Evolutionary conservation across 2,329 filamentous ascomycete genomes (phyloP).

Genomic region (Cytospora chrysosperma): DNA sequence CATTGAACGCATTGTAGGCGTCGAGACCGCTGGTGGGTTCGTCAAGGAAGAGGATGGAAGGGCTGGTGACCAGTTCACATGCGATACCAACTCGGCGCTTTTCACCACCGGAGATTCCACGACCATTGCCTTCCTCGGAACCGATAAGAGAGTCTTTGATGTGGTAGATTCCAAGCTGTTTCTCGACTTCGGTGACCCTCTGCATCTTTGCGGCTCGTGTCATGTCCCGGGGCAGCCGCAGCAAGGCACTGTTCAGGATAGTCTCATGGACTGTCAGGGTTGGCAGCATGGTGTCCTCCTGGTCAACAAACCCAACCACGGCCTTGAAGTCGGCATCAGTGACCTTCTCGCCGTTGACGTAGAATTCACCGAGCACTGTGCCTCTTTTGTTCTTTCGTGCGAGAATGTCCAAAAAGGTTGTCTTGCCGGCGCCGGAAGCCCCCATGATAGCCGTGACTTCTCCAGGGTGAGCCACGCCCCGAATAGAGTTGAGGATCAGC

Average conservation of each 20-base stretch:
- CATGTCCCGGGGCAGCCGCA: slow-evolving; percentile 93
- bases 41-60: slow-evolving; percentile 94
- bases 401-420: slow-evolving; percentile 92
- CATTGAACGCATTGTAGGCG: slow-evolving; percentile 97
- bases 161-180: slow-evolving; percentile 89
- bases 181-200: slow-evolving; percentile 87
- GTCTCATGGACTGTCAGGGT: slow-evolving; percentile 98
- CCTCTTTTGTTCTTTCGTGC: slow-evolving; percentile 97
- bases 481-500: slow-evolving; percentile 75
- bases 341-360: slow-evolving; percentile 90
- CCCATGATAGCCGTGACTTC: slow-evolving; percentile 98
- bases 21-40: slow-evolving; percentile 96
- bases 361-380: slow-evolving; percentile 74
- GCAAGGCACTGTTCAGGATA: slow-evolving; percentile 87
- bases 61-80: slow-evolving; percentile 95
- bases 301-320: slow-evolving; percentile 95
- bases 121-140: slow-evolving; percentile 89
- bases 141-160: slow-evolving; percentile 95
- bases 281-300: slow-evolving; percentile 95
- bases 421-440: slow-evolving; percentile 95
- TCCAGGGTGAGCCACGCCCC: slow-evolving; percentile 88
- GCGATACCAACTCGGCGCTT: slow-evolving; percentile 96
- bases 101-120: slow-evolving; percentile 95
- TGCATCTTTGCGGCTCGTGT: slow-evolving; percentile 83
- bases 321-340: slow-evolving; percentile 81